A percentile compares a stretch with the other conserved stretches of the same genome.
phyloP scores from a whole-genome alignment of 371 early-diverging fungal species.

The Rhizopus sp. region DNA sequence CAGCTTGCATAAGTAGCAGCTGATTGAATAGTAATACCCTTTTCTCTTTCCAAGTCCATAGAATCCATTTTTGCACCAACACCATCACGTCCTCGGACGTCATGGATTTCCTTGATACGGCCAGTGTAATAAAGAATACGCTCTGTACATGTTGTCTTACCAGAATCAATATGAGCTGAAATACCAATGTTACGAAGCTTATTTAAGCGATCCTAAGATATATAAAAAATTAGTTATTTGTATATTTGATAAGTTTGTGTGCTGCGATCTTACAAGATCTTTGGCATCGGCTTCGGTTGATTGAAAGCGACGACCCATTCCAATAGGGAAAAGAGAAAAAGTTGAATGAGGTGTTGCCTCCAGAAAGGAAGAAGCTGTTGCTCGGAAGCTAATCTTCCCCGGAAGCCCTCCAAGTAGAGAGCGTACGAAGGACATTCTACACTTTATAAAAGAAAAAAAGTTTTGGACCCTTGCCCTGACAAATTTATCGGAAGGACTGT shows the following conservation, averaged over 20 bases:
- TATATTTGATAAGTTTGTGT: background rate
- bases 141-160: slow-evolving; percentile 98
- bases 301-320: slow-evolving; percentile 39
- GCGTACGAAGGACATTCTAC: slow-evolving; percentile 49
- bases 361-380: slow-evolving; percentile 27
- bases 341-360: slow-evolving; percentile 30
- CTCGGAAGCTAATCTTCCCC: slow-evolving; percentile 36
- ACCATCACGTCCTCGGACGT: slow-evolving; percentile 96
- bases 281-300: slow-evolving; percentile 38
- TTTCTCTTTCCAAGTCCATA: slow-evolving; percentile 97
- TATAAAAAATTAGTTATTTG: background rate
- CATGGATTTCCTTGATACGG: slow-evolving; percentile 94
- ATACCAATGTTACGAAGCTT: slow-evolving; percentile 95
- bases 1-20: slow-evolving; percentile 88
- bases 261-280: slow-evolving; percentile 37
- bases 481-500: background rate
- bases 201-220: slow-evolving; percentile 51
- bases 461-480: slow-evolving; percentile 4
- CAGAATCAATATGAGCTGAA: slow-evolving; percentile 98
- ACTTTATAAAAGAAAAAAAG: slow-evolving; percentile 5
- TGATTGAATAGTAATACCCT: slow-evolving; percentile 92
- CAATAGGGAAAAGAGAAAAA: slow-evolving; percentile 36
- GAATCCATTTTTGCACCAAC: slow-evolving; percentile 99
- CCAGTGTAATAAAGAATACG: slow-evolving; percentile 96
- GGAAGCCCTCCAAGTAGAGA: slow-evolving; percentile 50